Evolutionary conservation across 176 grass and related monocot species (phyloP).

Genomic region (Musa schizocarpa): DNA sequence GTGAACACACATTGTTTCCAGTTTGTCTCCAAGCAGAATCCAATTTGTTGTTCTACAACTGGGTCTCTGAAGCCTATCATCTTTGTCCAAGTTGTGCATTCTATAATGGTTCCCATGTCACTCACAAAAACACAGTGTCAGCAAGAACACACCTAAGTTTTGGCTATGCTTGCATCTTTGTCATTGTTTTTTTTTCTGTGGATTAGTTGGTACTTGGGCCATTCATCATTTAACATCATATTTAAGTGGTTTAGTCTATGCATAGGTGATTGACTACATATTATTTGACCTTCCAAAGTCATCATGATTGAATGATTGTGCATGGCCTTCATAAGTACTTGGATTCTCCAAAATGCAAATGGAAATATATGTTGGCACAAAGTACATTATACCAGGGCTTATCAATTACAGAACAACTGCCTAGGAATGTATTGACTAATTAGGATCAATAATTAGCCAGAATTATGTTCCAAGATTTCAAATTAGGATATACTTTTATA

Average conservation of each 20-base stretch:
- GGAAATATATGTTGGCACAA: neutral
- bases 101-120: too few relatives aligned
- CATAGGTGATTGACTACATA: neutral
- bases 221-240: neutral
- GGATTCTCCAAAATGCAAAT: neutral
- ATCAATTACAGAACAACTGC: too few relatives aligned
- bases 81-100: too few relatives aligned
- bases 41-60: too few relatives aligned
- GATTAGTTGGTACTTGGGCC: neutral
- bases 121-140: neutral
- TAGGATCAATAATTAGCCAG: too few relatives aligned
- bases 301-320: neutral
- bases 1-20: too few relatives aligned
- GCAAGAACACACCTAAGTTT: neutral
- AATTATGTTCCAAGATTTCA: too few relatives aligned
- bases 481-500: too few relatives aligned
- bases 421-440: too few relatives aligned
- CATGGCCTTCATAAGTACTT: neutral
- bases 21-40: too few relatives aligned
- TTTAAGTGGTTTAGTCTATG: neutral
- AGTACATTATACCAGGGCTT: neutral
- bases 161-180: neutral
- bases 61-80: too few relatives aligned
- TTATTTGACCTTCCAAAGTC: neutral
- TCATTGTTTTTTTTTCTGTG: neutral